phyloP scores from a whole-genome alignment of 495 filamentous ascomycete genomes.

The Hypomontagnella monticulosa region DNA sequence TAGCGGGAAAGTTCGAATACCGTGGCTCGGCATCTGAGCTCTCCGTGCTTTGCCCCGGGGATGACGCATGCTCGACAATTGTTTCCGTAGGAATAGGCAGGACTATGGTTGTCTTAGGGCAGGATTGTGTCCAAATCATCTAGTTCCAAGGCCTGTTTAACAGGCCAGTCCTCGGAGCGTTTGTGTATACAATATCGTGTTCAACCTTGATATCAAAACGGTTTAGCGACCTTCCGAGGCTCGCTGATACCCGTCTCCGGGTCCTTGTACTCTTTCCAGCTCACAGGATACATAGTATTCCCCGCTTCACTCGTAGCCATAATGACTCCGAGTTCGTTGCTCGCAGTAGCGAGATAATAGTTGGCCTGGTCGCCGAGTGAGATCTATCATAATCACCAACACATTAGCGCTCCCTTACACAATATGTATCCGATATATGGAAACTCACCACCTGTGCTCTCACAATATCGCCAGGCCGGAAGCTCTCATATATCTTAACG shows the following conservation, averaged over 20 bases:
- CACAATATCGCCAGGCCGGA: conserved; percentile 93
- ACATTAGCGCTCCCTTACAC: background rate
- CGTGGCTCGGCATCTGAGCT: too few species aligned
- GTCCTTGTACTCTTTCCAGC: conserved; percentile 94
- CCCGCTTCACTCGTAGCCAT: conserved; percentile 91
- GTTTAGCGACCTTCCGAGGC: conserved; percentile 91
- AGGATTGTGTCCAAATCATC: background rate
- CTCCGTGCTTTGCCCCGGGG: too few species aligned
- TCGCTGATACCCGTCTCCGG: conserved; percentile 80
- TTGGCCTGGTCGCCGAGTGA: conserved; percentile 91
- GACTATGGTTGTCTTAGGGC: background rate
- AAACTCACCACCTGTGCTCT: conserved; percentile 79
- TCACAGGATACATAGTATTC: conserved; percentile 88
- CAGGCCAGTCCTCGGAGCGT: background rate
- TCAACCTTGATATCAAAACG: conserved; percentile 66
- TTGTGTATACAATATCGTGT: background rate
- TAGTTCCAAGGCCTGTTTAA: background rate
- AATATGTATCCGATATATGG: background rate
- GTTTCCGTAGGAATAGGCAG: background rate
- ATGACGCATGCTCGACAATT: too few species aligned
- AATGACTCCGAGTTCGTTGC: conserved; percentile 91
- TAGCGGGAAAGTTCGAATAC: too few species aligned
- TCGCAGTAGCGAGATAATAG: conserved; percentile 90
- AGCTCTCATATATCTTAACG: conserved; percentile 89
- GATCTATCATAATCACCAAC: conserved; percentile 71